Percentiles rank a stretch among this genome's conserved stretches.
phyloP scores from a whole-genome alignment of 2,329 filamentous ascomycete genomes.

The Penicillium sp. region DNA sequence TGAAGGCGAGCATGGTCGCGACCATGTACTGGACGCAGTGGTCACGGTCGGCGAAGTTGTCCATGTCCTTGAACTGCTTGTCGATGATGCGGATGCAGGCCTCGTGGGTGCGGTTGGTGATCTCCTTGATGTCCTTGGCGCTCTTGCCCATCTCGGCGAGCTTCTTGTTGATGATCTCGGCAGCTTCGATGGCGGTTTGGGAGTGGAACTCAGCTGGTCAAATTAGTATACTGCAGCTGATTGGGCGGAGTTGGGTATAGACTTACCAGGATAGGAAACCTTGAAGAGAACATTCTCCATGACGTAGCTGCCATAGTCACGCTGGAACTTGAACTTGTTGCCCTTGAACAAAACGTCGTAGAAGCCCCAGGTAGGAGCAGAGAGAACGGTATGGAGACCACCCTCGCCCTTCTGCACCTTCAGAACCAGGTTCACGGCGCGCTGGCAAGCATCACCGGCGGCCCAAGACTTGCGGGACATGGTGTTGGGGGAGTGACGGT shows the following conservation, averaged over 20 bases:
- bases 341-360: conserved; percentile 98
- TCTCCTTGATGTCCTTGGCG: conserved; percentile 87
- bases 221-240: not conserved
- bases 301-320: conserved; percentile 95
- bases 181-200: conserved; percentile 95
- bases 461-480: conserved; percentile 99
- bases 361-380: conserved; percentile 94
- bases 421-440: conserved; percentile 86
- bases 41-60: conserved; percentile 99
- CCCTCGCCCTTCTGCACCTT: conserved; percentile 91
- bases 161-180: conserved; percentile 82
- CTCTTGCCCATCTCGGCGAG: conserved; percentile 85
- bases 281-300: conserved; percentile 99
- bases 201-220: conserved; percentile 88
- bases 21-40: conserved; percentile 99
- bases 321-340: conserved; percentile 94
- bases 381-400: conserved; percentile 89
- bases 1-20: conserved; percentile 91
- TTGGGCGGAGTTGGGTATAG: not conserved
- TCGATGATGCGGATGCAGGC: conserved; percentile 99
- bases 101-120: conserved; percentile 96
- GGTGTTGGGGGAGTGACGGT: conserved; percentile 97
- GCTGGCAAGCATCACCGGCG: conserved; percentile 95
- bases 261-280: conserved; percentile 91
- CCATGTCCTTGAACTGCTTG: conserved; percentile 99